phyloP scores from a whole-genome alignment of 768 basidiomycete genomes.

The Dioszegia crocea region DNA sequence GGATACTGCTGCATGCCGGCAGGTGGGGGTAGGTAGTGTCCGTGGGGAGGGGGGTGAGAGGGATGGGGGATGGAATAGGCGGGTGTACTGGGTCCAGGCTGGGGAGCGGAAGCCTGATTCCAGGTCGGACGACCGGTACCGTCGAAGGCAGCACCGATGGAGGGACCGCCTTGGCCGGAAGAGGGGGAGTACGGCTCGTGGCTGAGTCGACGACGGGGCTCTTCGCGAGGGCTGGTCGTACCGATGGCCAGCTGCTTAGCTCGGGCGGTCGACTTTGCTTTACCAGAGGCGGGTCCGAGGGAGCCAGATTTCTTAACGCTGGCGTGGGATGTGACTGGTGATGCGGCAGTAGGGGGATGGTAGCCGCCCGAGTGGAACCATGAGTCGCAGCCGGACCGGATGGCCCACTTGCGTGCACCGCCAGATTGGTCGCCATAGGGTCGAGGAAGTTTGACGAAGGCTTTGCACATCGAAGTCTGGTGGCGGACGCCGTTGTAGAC shows the following conservation, averaged over 20 bases:
- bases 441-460: conserved; percentile 46
- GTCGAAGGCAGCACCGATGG: conserved; percentile 37
- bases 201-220: background rate
- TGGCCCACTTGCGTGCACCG: conserved; percentile 46
- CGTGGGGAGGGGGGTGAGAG: background rate
- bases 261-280: conserved; percentile 37
- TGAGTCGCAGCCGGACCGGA: conserved; percentile 45
- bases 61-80: background rate
- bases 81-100: background rate
- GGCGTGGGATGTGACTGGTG: conserved; percentile 2
- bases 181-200: conserved; percentile 19
- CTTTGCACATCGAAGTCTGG: conserved; percentile 46
- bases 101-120: background rate
- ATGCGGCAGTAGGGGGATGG: conserved; percentile 25
- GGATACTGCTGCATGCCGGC: conserved; percentile 12
- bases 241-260: conserved; percentile 40
- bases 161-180: conserved; percentile 22
- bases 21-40: conserved; percentile 14
- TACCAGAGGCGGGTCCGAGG: conserved; percentile 17
- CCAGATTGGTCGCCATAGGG: conserved; percentile 48
- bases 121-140: conserved; percentile 24
- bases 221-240: conserved; percentile 7
- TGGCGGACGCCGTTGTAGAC: conserved; percentile 50
- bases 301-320: conserved; percentile 7
- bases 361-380: conserved; percentile 44